Conservation (phyloP, 2,329 filamentous ascomycete genomes). For the Stemphylium beticola region DNA sequence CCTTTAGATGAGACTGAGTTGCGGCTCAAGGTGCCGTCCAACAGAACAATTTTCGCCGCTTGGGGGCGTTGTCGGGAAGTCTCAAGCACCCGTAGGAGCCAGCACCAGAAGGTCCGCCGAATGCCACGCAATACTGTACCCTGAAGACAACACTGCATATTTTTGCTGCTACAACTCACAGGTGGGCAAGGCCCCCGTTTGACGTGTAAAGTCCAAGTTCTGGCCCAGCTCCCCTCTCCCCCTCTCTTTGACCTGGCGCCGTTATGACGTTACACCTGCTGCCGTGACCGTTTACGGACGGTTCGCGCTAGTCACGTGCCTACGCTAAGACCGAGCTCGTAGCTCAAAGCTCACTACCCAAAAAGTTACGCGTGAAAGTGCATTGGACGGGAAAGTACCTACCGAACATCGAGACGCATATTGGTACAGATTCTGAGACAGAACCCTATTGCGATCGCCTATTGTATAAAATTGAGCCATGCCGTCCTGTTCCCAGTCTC, state of each 20-base stretch:
- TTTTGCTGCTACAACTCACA: not conserved
- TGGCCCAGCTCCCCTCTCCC: not conserved
- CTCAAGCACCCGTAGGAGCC: not conserved
- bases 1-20: not conserved
- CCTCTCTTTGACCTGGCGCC: not conserved
- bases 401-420: not conserved
- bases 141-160: not conserved
- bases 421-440: not conserved
- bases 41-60: not conserved
- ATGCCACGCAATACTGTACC: not conserved
- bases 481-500: slow-evolving; percentile 36
- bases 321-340: slow-evolving; percentile 11
- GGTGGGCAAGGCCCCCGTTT: not conserved
- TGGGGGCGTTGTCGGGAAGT: not conserved
- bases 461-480: slow-evolving; percentile 5
- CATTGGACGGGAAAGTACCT: not conserved
- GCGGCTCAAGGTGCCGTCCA: slow-evolving; percentile 1
- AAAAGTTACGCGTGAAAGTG: slow-evolving; percentile 24
- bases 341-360: slow-evolving; percentile 12
- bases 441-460: not conserved
- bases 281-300: slow-evolving; percentile 8
- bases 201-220: not conserved
- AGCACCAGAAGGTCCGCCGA: not conserved
- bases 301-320: slow-evolving; percentile 19
- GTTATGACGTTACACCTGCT: not conserved